Conservation (phyloP, 179 eudicot genomes). For the Silene vulgaris region DNA sequence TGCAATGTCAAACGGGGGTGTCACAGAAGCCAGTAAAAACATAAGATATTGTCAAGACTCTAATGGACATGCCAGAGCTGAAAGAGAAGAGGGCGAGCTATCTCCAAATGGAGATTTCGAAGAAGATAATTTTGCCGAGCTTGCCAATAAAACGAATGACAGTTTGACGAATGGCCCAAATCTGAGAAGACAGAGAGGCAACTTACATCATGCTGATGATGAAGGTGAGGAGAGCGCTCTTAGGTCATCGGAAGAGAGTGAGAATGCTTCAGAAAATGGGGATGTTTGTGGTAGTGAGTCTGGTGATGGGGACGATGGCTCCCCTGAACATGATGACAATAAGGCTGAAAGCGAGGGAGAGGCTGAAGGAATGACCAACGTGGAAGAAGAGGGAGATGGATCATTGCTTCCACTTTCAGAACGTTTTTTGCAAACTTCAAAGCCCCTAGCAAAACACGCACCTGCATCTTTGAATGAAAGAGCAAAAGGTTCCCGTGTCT, state of each 20-base stretch:
- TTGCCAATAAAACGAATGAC: slow-evolving; percentile 32
- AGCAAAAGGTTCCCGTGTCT: slow-evolving; percentile 45
- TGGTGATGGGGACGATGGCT: slow-evolving; percentile 60
- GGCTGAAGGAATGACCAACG: slow-evolving; percentile 57
- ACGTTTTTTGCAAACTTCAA: slow-evolving; percentile 43
- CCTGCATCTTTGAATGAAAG: slow-evolving; percentile 33
- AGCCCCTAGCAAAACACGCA: slow-evolving; percentile 60
- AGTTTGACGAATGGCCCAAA: slow-evolving; percentile 29
- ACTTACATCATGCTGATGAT: slow-evolving; percentile 32
- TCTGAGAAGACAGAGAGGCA: slow-evolving; percentile 27
- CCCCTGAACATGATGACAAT: slow-evolving; percentile 42
- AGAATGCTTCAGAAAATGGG: slow-evolving; percentile 67
- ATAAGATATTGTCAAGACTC: slow-evolving; percentile 31
- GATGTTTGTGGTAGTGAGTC: slow-evolving; percentile 67
- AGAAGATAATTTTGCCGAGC: slow-evolving; percentile 43
- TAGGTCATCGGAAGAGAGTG: slow-evolving; percentile 62
- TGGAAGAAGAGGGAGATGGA: slow-evolving; percentile 53
- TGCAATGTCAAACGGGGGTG: slow-evolving; percentile 29
- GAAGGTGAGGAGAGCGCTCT: slow-evolving; percentile 66
- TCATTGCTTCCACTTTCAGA: slow-evolving; percentile 41
- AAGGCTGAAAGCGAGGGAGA: slow-evolving; percentile 81
- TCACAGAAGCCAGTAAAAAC: slow-evolving; percentile 24
- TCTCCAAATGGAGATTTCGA: slow-evolving; percentile 49
- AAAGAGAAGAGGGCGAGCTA: slow-evolving; percentile 69
- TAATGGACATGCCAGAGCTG: slow-evolving; percentile 35